These are phyloP conservation scores for Mucor ambiguus DNA, from an alignment of 371 early-diverging fungal species.

Conservation along the genomic window DNA sequence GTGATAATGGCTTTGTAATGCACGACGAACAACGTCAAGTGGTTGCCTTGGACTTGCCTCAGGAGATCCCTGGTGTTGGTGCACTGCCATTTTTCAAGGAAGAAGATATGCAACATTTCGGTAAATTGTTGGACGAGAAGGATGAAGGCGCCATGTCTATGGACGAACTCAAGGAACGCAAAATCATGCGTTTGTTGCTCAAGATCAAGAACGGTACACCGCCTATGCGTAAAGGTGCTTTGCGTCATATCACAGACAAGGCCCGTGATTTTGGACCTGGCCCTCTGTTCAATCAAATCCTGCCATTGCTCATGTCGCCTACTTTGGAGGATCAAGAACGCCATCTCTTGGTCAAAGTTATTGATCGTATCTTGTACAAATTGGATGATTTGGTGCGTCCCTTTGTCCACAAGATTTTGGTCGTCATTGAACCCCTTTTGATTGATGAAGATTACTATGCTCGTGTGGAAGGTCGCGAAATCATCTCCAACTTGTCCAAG, in stretches of 20 bases:
- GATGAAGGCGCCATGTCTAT: constrained; percentile 84
- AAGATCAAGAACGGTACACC: constrained; percentile 98
- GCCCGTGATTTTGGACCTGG: constrained; percentile 96
- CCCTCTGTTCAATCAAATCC: constrained; percentile 94
- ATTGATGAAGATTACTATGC: constrained; percentile 98
- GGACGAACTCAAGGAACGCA: constrained; percentile 93
- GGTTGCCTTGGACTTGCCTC: constrained; percentile 71
- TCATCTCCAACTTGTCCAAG: constrained; percentile 95
- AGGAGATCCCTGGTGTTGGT: constrained; percentile 90
- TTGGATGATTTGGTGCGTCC: constrained; percentile 96
- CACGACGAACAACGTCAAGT: constrained; percentile 68
- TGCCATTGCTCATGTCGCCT: constrained; percentile 96
- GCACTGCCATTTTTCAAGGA: constrained; percentile 93
- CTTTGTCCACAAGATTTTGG: constrained; percentile 96
- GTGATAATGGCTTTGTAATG: constrained; percentile 83
- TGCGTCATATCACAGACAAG: constrained; percentile 94
- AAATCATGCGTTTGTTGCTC: constrained; percentile 92
- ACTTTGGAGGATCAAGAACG: constrained; percentile 97
- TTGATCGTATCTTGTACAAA: constrained; percentile 95
- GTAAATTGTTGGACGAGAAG: constrained; percentile 84
- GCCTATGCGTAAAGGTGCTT: constrained; percentile 89
- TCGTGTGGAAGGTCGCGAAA: constrained; percentile 96
- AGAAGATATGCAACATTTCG: constrained; percentile 97
- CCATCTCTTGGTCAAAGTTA: constrained; percentile 95
- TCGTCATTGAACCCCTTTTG: constrained; percentile 96